phyloP scores from a whole-genome alignment of 352 stramenopile genomes.

The Globisporangium uncinulatum region DNA sequence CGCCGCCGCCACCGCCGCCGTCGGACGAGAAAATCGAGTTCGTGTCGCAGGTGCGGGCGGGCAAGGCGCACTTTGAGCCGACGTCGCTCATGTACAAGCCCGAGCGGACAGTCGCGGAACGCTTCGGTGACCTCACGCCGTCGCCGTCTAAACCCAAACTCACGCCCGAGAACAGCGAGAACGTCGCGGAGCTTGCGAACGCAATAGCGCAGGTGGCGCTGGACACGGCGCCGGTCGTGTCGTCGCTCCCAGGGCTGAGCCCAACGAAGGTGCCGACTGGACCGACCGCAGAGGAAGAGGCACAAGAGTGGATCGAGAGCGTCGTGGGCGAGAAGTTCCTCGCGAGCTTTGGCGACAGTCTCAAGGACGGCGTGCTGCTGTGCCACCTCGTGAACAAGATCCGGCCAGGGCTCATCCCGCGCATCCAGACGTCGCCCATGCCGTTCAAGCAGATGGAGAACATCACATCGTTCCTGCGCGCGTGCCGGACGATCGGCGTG shows the following conservation, averaged over 20 bases:
- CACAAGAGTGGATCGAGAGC: constrained; percentile 73
- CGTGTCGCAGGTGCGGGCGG: constrained; percentile 49
- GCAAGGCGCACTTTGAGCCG: constrained; percentile 21
- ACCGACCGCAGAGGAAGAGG: constrained; percentile 51
- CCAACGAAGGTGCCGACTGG: constrained; percentile 13
- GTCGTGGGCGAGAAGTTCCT: constrained; percentile 69
- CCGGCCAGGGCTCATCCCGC: constrained; percentile 41
- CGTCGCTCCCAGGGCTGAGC: constrained; percentile 36
- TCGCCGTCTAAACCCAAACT: constrained; percentile 23
- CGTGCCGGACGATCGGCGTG: constrained; percentile 77
- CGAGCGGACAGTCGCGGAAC: constrained; percentile 6
- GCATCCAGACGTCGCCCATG: constrained; percentile 64
- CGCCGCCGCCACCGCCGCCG: constrained; percentile 58
- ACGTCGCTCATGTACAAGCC: constrained; percentile 16
- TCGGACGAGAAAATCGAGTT: constrained; percentile 69
- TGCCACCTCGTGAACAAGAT: constrained; percentile 76
- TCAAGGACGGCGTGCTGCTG: constrained; percentile 80
- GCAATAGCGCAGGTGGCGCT: constrained; percentile 35
- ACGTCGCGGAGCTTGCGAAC: constrained; percentile 39
- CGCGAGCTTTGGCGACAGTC: constrained; percentile 55
- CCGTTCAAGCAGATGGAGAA: constrained; percentile 93
- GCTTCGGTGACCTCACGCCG: constrained; percentile 5
- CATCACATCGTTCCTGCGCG: constrained; percentile 75
- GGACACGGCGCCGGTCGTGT: constrained; percentile 11
- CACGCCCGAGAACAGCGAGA: constrained; percentile 27